Evolutionary conservation across 805 yeast species (phyloP).

Genomic region (Ogataea trehalophila): DNA sequence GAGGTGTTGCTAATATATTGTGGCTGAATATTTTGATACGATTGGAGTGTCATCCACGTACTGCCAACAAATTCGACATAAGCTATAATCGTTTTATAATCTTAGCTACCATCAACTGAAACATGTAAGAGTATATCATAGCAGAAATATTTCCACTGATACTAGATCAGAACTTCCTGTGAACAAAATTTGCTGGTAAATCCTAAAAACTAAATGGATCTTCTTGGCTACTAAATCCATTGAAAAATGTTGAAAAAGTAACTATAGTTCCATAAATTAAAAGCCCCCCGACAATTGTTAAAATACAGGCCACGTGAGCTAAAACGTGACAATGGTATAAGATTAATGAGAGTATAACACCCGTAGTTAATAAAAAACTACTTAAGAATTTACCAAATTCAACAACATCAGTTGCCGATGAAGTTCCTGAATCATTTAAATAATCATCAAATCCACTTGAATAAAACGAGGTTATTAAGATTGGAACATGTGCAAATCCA

Average conservation of each 20-base stretch:
- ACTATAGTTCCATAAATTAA: slow-evolving; percentile 81
- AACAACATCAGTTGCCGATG: slow-evolving; percentile 40
- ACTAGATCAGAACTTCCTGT: neutral
- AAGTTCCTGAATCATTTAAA: slow-evolving; percentile 47
- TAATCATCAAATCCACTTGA: slow-evolving; percentile 49
- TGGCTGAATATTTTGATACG: too few relatives aligned
- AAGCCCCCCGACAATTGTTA: slow-evolving; percentile 81
- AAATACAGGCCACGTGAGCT: slow-evolving; percentile 60
- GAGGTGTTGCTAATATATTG: too few relatives aligned
- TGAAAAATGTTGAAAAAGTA: slow-evolving; percentile 76
- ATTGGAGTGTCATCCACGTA: too few relatives aligned
- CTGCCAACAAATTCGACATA: too few relatives aligned
- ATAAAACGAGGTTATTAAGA: slow-evolving; percentile 47
- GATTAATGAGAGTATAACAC: slow-evolving; percentile 67
- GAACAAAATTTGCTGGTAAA: neutral
- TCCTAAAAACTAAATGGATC: slow-evolving; percentile 27
- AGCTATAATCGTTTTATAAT: too few relatives aligned
- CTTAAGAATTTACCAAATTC: slow-evolving; percentile 80
- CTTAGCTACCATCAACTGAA: too few relatives aligned
- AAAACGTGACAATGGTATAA: slow-evolving; percentile 73
- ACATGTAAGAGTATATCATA: too few relatives aligned
- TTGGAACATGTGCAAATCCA: slow-evolving; percentile 68
- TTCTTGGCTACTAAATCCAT: slow-evolving; percentile 41
- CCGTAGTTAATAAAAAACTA: slow-evolving; percentile 72
- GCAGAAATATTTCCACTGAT: neutral